Evolutionary conservation across 495 filamentous ascomycete genomes (phyloP).

Genomic region (Wilcoxina mikolae): DNA sequence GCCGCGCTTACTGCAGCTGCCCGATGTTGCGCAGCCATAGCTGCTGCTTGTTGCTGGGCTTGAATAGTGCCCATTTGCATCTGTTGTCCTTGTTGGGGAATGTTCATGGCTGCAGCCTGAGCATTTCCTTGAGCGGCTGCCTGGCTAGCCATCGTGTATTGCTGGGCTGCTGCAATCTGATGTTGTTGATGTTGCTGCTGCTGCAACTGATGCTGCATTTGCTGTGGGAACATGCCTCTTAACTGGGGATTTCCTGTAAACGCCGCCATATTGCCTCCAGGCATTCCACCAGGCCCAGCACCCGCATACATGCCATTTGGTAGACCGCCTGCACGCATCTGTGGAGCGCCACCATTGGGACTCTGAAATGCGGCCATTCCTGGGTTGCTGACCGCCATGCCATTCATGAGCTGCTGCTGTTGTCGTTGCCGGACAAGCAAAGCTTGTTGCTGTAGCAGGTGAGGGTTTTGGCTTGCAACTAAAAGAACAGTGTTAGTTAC

Average conservation of each 20-base stretch:
- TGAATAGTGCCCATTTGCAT: conserved; percentile 25
- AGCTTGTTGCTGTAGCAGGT: conserved; percentile 30
- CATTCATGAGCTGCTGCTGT: conserved; percentile 32
- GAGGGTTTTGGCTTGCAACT: background rate
- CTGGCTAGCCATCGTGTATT: conserved; percentile 26
- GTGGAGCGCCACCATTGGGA: conserved; percentile 23
- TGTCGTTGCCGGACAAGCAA: conserved; percentile 36
- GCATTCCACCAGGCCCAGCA: conserved; percentile 23
- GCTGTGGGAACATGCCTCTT: conserved; percentile 22
- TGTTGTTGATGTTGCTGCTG: conserved; percentile 37
- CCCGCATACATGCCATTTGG: conserved; percentile 27
- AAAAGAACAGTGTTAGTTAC: background rate
- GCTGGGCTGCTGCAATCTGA: conserved; percentile 33
- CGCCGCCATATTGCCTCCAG: conserved; percentile 23
- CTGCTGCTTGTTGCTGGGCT: conserved; percentile 23
- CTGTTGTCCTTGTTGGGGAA: conserved; percentile 25
- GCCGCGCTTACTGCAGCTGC: conserved; percentile 19
- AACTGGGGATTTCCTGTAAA: conserved; percentile 27
- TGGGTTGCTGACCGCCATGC: conserved; percentile 31
- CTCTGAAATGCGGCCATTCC: conserved; percentile 25
- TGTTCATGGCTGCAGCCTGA: conserved; percentile 24
- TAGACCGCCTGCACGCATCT: conserved; percentile 22
- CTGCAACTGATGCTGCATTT: conserved; percentile 38
- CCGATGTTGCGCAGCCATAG: conserved; percentile 29
- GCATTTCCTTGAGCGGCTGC: conserved; percentile 24